Conservation (phyloP, 2,329 filamentous ascomycete genomes). For the Coniochaeta sp. region DNA sequence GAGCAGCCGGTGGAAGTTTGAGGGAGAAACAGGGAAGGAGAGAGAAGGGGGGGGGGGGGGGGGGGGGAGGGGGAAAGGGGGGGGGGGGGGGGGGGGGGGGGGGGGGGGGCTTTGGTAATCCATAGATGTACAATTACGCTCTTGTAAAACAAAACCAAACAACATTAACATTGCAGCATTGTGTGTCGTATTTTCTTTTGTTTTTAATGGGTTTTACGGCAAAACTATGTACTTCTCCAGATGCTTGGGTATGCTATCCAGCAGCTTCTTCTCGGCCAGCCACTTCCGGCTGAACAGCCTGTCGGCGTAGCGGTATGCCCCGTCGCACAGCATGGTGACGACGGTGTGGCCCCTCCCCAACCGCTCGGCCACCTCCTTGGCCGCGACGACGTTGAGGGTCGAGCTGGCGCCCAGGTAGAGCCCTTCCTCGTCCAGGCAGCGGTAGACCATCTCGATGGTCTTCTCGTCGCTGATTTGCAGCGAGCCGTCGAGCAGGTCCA, state of each 20-base stretch:
- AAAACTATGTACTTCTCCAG: slow-evolving; percentile 92
- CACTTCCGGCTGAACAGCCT: slow-evolving; percentile 87
- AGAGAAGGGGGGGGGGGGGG: too few species aligned
- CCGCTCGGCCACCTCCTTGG: slow-evolving; percentile 87
- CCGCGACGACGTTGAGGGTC: slow-evolving; percentile 89
- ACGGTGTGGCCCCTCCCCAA: slow-evolving; percentile 84
- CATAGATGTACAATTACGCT: not conserved
- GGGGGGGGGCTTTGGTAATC: too few species aligned
- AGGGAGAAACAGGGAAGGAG: too few species aligned
- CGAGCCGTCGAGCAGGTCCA: slow-evolving; percentile 77
- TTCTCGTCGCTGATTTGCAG: slow-evolving; percentile 84
- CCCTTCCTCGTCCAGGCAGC: slow-evolving; percentile 91
- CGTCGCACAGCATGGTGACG: slow-evolving; percentile 90
- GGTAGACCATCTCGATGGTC: slow-evolving; percentile 95
- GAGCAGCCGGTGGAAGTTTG: not conserved
- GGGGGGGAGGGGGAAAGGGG: too few species aligned
- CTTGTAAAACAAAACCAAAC: not conserved
- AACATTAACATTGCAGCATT: too few species aligned
- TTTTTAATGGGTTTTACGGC: slow-evolving; percentile 40
- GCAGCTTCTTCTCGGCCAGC: slow-evolving; percentile 77
- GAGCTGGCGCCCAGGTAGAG: slow-evolving; percentile 92
- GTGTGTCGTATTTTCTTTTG: too few species aligned
- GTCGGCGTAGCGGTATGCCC: slow-evolving; percentile 95
- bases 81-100: too few species aligned
- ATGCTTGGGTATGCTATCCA: slow-evolving; percentile 73